A percentile compares a stretch with the other conserved stretches of the same genome.
phyloP scores from a whole-genome alignment of 164 flowering plant species.

The Cinnamomum chago region DNA sequence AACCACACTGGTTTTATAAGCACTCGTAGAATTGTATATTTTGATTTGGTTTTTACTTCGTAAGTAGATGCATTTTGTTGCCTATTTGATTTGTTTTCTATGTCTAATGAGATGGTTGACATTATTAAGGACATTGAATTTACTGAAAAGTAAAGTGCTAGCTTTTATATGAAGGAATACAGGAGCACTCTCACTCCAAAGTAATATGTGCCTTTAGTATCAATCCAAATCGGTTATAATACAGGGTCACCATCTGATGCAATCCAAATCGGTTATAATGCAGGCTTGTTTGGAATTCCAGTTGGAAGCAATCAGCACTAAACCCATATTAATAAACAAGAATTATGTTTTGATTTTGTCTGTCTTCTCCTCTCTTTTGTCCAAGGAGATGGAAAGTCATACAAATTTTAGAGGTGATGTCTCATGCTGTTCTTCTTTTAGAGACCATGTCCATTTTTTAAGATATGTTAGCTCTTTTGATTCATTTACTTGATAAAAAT shows the following conservation, averaged over 20 bases:
- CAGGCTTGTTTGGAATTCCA: slow-evolving; percentile 5
- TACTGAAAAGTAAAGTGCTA: no score
- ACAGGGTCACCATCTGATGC: neutral
- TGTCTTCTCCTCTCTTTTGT: neutral
- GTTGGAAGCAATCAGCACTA: slow-evolving; percentile 7
- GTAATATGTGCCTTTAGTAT: no score
- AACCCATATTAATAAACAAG: slow-evolving; percentile 8
- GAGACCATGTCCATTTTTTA: slow-evolving; percentile 23
- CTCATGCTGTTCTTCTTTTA: slow-evolving; percentile 25
- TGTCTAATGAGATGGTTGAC: no score
- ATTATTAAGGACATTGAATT: no score
- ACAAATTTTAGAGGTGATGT: slow-evolving; percentile 13
- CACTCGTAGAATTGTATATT: no score
- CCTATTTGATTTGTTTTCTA: no score
- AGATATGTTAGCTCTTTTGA: neutral
- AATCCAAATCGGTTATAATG: neutral
- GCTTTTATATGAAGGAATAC: no score
- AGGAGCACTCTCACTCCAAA: no score
- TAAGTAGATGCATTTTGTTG: no score
- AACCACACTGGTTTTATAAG: no score
- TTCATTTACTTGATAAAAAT: neutral
- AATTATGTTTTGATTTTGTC: slow-evolving; percentile 8
- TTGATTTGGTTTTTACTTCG: no score
- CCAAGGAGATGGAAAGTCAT: slow-evolving; percentile 9
- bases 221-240: no score